A percentile compares a stretch with the other conserved stretches of the same genome.
Evolutionary conservation across 2,329 filamentous ascomycete species (phyloP).

Genomic region (Sporothrix luriei): DNA sequence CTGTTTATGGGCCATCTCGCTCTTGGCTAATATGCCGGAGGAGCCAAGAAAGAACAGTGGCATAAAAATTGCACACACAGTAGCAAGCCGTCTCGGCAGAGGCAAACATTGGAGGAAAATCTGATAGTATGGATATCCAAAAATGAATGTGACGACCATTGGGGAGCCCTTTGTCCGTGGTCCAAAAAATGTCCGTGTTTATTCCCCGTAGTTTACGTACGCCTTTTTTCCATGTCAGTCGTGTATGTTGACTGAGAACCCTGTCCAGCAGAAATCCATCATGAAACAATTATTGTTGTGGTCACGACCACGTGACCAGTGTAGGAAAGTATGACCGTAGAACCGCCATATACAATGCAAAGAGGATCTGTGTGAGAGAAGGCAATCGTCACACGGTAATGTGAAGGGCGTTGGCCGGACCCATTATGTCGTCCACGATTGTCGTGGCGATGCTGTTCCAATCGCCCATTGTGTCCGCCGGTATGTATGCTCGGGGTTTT

Average conservation of each 20-base stretch:
- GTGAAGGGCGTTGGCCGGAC: background rate
- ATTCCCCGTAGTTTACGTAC: background rate
- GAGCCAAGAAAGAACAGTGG: background rate
- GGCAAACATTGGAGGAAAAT: background rate
- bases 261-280: conserved; percentile 18
- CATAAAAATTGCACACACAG: background rate
- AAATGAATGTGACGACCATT: background rate
- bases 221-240: background rate
- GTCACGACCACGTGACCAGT: background rate
- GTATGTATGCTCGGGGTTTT: background rate
- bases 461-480: conserved; percentile 8
- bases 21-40: conserved; percentile 14
- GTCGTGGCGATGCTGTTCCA: conserved; percentile 34
- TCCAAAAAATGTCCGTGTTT: background rate
- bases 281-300: background rate
- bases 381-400: background rate
- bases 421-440: conserved; percentile 32
- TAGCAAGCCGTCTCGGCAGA: conserved; percentile 7
- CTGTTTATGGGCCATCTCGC: background rate
- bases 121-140: background rate
- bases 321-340: background rate
- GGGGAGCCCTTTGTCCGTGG: background rate
- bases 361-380: background rate
- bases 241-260: conserved; percentile 1
- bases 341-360: background rate